Evolutionary conservation across 495 filamentous ascomycete genomes (phyloP).

Genomic region (Durotheca rogersii): DNA sequence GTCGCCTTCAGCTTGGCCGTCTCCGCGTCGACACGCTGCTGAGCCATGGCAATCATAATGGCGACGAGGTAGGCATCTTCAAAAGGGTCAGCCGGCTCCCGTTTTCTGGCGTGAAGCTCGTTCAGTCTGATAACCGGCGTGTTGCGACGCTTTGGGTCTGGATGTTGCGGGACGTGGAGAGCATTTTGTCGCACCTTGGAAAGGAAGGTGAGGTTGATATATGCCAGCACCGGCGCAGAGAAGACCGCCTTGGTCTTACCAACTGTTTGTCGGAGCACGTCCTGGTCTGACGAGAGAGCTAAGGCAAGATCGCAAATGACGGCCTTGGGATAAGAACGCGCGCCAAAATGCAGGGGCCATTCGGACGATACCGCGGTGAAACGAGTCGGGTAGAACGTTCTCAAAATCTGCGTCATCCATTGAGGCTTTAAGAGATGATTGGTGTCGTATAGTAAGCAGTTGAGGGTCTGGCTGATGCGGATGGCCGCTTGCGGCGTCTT

Average conservation of each 20-base stretch:
- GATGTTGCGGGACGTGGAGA: conserved; percentile 34
- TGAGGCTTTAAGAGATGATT: conserved; percentile 20
- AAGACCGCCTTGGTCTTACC: not conserved
- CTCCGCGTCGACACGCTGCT: conserved; percentile 42
- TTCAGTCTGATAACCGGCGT: conserved; percentile 40
- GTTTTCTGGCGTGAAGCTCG: conserved; percentile 37
- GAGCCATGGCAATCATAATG: conserved; percentile 48
- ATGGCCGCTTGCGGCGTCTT: conserved; percentile 32
- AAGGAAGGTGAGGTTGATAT: conserved; percentile 41
- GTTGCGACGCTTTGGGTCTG: conserved; percentile 34
- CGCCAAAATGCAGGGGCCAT: conserved; percentile 43
- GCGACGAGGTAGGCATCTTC: conserved; percentile 48
- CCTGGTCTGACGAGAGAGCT: conserved; percentile 25
- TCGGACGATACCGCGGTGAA: conserved; percentile 31
- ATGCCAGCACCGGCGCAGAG: conserved; percentile 43
- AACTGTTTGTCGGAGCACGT: conserved; percentile 36
- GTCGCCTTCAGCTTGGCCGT: conserved; percentile 9
- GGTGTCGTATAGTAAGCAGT: conserved; percentile 32
- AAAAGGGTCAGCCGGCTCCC: conserved; percentile 41
- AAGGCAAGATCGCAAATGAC: conserved; percentile 41
- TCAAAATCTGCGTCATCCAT: conserved; percentile 39
- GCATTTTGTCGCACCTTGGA: conserved; percentile 37
- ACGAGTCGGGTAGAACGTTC: conserved; percentile 37
- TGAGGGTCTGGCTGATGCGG: conserved; percentile 34
- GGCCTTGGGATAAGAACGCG: conserved; percentile 29